A percentile compares a stretch with the other conserved stretches of the same genome.
Evolutionary conservation across 768 basidiomycete genomes (phyloP).

Genomic region (Serpula lacrymans): DNA sequence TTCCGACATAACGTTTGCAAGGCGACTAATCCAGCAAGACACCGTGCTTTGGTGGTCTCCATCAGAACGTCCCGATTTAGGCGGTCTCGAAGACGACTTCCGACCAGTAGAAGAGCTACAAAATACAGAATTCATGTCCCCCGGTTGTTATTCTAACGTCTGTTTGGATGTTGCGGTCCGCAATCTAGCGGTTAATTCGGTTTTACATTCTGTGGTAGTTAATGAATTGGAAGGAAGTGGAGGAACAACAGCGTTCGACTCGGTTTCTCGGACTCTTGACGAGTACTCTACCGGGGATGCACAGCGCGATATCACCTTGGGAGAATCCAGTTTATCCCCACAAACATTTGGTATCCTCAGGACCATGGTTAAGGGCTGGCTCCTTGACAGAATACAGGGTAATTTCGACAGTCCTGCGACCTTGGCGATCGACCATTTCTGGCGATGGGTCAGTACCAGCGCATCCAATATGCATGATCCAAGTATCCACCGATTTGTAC

Average conservation of each 20-base stretch:
- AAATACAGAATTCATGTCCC: conserved; percentile 77
- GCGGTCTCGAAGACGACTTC: conserved; percentile 87
- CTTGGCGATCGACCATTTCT: conserved; percentile 87
- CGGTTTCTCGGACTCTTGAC: conserved; percentile 85
- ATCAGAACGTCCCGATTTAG: conserved; percentile 84
- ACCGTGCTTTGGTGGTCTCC: conserved; percentile 97
- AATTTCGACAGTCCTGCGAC: conserved; percentile 64
- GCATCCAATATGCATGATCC: conserved; percentile 89
- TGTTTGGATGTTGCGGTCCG: conserved; percentile 87
- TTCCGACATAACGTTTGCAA: conserved; percentile 88
- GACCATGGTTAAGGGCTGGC: conserved; percentile 86
- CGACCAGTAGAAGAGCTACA: conserved; percentile 73
- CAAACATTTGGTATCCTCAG: conserved; percentile 85
- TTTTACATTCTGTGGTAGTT: conserved; percentile 90
- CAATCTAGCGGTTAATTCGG: conserved; percentile 91
- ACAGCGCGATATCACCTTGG: conserved; percentile 71
- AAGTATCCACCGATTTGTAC: conserved; percentile 87
- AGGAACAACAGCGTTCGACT: conserved; percentile 91
- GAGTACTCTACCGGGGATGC: conserved; percentile 71
- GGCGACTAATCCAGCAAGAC: conserved; percentile 83
- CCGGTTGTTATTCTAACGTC: conserved; percentile 90
- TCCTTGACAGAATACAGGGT: conserved; percentile 77
- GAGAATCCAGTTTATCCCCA: conserved; percentile 85
- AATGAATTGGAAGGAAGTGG: conserved; percentile 97
- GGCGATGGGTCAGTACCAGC: conserved; percentile 92